These are phyloP conservation scores for Rubia occidens DNA, from an alignment of 305 asterid genomes.

Conservation along the genomic window DNA sequence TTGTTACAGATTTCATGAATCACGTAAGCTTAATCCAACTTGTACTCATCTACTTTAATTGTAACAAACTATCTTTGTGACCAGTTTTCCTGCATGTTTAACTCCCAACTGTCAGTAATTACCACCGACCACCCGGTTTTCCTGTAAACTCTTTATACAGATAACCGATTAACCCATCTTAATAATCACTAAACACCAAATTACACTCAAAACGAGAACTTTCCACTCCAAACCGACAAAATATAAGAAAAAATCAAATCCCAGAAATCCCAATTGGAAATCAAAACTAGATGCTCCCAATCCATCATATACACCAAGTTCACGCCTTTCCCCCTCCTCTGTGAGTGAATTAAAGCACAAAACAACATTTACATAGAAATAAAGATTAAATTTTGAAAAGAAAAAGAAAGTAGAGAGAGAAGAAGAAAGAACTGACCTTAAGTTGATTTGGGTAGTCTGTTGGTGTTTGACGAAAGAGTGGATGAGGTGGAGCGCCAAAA, in stretches of 20 bases:
- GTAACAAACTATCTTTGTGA: background rate
- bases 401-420: slow-evolving; percentile 12
- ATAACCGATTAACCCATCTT: background rate
- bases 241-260: background rate
- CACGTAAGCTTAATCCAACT: background rate
- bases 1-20: background rate
- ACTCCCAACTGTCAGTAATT: background rate
- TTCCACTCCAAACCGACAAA: background rate
- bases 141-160: background rate
- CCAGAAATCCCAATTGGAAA: slow-evolving; percentile 8
- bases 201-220: background rate
- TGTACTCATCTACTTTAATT: background rate
- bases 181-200: background rate
- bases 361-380: background rate
- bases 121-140: background rate
- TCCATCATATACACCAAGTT: background rate
- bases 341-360: background rate
- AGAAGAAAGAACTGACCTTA: slow-evolving; percentile 15
- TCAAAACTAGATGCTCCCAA: background rate
- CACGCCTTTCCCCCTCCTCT: background rate
- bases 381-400: background rate
- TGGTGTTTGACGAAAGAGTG: slow-evolving; percentile 13
- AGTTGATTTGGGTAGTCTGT: slow-evolving; percentile 3
- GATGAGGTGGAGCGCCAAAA: slow-evolving; percentile 16
- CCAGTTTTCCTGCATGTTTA: background rate